Conservation (phyloP, 2,329 filamentous ascomycete species). For the Ophiostoma perfectum region DNA sequence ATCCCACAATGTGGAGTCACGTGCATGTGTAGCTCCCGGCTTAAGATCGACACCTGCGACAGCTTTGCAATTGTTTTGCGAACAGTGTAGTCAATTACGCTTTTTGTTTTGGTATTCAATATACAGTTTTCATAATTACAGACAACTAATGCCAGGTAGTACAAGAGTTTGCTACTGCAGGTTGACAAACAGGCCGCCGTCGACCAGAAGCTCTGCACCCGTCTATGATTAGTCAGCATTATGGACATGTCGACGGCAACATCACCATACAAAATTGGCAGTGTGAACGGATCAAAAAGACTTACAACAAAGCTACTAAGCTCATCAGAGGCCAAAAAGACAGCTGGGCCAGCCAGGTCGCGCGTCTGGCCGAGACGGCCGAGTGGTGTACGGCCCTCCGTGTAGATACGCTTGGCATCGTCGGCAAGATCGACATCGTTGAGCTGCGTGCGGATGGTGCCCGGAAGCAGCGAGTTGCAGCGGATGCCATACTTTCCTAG, state of each 20-base stretch:
- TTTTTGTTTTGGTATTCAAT: conserved; percentile 1
- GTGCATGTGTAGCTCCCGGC: not conserved
- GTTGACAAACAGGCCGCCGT: conserved; percentile 70
- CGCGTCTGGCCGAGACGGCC: conserved; percentile 54
- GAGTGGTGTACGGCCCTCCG: conserved; percentile 62
- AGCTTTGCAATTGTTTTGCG: not conserved
- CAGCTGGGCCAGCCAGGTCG: conserved; percentile 65
- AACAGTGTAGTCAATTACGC: not conserved
- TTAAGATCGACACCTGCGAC: not conserved
- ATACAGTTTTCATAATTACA: not conserved
- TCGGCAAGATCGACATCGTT: conserved; percentile 63
- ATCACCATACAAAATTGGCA: not conserved
- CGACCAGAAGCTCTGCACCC: conserved; percentile 64
- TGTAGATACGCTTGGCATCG: conserved; percentile 58
- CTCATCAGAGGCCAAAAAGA: conserved; percentile 62
- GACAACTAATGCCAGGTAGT: not conserved
- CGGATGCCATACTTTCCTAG: conserved; percentile 60
- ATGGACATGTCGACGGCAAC: not conserved
- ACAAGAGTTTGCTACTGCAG: conserved; percentile 43
- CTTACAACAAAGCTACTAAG: conserved; percentile 56
- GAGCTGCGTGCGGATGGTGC: conserved; percentile 64
- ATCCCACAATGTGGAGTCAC: not conserved
- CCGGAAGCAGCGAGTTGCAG: conserved; percentile 65
- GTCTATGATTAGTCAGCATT: conserved; percentile 34
- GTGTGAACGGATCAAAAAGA: not conserved